Percentiles rank a stretch among this genome's conserved stretches.
These are phyloP conservation scores for Homolaphlyctis polyrhiza DNA, from an alignment of 371 early-diverging fungal genomes.

Conservation along the genomic window DNA sequence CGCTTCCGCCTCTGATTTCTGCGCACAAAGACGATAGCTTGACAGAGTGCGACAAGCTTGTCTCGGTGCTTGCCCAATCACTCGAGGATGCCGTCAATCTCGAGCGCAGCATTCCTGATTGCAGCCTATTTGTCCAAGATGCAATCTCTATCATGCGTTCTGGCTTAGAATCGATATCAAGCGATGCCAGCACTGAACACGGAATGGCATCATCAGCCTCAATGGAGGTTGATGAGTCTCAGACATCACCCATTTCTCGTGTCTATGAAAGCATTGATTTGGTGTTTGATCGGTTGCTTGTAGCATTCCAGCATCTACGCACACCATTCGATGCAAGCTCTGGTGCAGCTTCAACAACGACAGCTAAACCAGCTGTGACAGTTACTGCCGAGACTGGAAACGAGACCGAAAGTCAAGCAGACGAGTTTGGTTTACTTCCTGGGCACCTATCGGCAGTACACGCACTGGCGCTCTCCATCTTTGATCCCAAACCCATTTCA, in stretches of 20 bases:
- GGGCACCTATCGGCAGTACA: slow-evolving; percentile 5
- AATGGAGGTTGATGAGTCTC: background rate
- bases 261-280: background rate
- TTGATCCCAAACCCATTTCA: background rate
- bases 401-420: slow-evolving; percentile 34
- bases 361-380: no score
- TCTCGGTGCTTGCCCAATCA: no score
- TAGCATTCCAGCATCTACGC: slow-evolving; percentile 28
- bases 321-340: slow-evolving; percentile 7
- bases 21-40: background rate
- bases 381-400: slow-evolving; percentile 3
- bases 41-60: background rate
- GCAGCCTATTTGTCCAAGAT: background rate
- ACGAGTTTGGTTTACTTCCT: slow-evolving; percentile 48
- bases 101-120: background rate
- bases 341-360: no score
- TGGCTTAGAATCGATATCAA: background rate
- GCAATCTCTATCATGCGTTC: background rate
- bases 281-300: background rate
- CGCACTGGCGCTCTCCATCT: background rate
- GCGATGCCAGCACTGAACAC: background rate
- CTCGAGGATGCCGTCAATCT: no score
- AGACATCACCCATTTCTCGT: no score
- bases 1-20: background rate
- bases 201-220: no score